These are phyloP conservation scores for Boechera stricta DNA, from an alignment of 345 rosid species.

Conservation along the genomic window DNA sequence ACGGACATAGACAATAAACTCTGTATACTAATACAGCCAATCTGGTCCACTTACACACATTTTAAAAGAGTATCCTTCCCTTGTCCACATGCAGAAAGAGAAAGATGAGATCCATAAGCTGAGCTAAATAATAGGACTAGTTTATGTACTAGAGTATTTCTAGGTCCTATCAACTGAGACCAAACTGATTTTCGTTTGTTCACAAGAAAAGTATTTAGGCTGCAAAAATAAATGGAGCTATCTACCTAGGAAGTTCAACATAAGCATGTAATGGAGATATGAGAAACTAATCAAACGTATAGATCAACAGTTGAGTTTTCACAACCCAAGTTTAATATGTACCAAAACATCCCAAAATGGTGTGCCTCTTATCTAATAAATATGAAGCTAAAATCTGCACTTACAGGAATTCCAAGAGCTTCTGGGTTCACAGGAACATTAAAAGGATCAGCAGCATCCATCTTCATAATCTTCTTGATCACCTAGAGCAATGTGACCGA, in stretches of 20 bases:
- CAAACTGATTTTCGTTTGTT: neutral
- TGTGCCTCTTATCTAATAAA: neutral
- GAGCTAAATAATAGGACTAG: neutral
- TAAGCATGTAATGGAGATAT: neutral
- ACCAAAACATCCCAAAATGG: neutral
- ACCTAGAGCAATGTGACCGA: constrained; percentile 49
- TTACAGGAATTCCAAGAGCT: constrained; percentile 97
- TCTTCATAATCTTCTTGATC: constrained; percentile 94
- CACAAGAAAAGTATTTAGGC: neutral
- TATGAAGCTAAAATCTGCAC: constrained; percentile 26
- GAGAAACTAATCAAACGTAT: neutral
- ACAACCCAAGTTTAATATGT: neutral
- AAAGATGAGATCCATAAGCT: neutral
- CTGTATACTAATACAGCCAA: neutral
- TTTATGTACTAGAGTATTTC: constrained; percentile 11
- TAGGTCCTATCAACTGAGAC: neutral
- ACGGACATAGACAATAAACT: neutral
- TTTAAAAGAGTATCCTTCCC: neutral
- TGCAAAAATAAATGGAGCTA: neutral
- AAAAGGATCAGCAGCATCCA: constrained; percentile 98
- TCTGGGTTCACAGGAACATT: constrained; percentile 91
- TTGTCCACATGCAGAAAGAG: neutral
- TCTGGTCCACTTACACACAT: neutral
- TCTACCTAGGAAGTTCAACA: constrained; percentile 3
- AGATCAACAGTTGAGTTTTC: no score